Conservation (phyloP, 495 filamentous ascomycete genomes). For the Talaromyces nanjingensis region DNA sequence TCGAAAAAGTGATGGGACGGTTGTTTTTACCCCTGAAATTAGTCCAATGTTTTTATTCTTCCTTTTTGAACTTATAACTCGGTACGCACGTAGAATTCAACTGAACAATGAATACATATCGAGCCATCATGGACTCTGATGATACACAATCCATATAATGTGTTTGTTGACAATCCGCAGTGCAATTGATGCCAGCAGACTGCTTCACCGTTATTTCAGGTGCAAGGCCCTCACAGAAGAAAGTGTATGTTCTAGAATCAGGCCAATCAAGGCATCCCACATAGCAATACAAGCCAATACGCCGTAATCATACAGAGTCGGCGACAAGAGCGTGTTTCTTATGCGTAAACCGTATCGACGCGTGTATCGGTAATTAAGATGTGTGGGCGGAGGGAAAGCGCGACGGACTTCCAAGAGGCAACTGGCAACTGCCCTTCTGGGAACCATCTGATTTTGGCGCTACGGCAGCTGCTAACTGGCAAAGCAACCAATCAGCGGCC, state of each 20-base stretch:
- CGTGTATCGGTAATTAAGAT: not conserved
- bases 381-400: not conserved
- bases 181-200: no score
- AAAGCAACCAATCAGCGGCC: not conserved
- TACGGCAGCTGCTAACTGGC: not conserved
- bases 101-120: not conserved
- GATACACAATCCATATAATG: not conserved
- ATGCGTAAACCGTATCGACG: not conserved
- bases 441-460: not conserved
- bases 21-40: constrained; percentile 9
- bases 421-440: not conserved
- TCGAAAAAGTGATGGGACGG: not conserved
- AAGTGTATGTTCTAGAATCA: not conserved
- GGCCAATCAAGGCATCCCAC: constrained; percentile 6
- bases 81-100: not conserved
- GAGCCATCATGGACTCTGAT: not conserved
- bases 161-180: not conserved
- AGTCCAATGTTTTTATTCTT: not conserved
- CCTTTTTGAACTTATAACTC: not conserved
- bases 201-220: not conserved
- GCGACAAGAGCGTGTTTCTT: not conserved
- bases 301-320: not conserved
- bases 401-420: not conserved
- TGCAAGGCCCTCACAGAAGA: not conserved
- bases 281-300: constrained; percentile 12